Evolutionary conservation across 164 flowering plant species (phyloP), one percentile per base, ranked within the genome.

Genomic region (Vitis labrusca): DNA sequence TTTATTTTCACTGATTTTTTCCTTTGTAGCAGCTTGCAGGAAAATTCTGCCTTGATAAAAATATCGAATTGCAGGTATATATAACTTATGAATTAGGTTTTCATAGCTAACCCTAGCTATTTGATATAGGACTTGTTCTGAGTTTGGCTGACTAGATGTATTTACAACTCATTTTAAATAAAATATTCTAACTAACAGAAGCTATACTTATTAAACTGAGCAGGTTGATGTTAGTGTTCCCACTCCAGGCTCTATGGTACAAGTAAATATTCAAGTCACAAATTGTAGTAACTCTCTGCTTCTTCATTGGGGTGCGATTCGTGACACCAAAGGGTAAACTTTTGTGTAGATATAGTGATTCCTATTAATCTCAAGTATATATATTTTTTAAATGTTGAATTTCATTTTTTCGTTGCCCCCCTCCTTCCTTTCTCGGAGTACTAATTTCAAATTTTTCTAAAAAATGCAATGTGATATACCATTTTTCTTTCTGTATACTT

Each of bases 291-390:
- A 81, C 66, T 77, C 88, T 64, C 67, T 95, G 74, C 61, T 82
- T 74, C 89, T 95, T 57, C 99, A 95, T 72, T 95, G 99, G 99
- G 99, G 99, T 77, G 91, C 68, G 13, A 76, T 93, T 74, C 74
- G 72, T 58, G 85, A 84, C 66, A 76, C 71, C 69, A 79, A 86
- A 71, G 91, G 81, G 99, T 93, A 79, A 79, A 88, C 81, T 57
- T 32, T 58, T 7, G 19, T 23, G 29, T 64, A 59, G 52, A 23
- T 59, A 17, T 37, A 19, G 10, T 5, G 50, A 14, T 66, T 27
- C 44, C n/a, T 66, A 12, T 53, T 37, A 37, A 37, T 37, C 44
- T 6, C 44, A 37, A 37, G 44, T 37, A 37, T 23, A 23, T 23
- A 23, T 23, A 23, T 23, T 23, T 23, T 23, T 23, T 23, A 23